phyloP scores from a whole-genome alignment of 257 asterid genomes.

The Lithospermum erythrorhizon region DNA sequence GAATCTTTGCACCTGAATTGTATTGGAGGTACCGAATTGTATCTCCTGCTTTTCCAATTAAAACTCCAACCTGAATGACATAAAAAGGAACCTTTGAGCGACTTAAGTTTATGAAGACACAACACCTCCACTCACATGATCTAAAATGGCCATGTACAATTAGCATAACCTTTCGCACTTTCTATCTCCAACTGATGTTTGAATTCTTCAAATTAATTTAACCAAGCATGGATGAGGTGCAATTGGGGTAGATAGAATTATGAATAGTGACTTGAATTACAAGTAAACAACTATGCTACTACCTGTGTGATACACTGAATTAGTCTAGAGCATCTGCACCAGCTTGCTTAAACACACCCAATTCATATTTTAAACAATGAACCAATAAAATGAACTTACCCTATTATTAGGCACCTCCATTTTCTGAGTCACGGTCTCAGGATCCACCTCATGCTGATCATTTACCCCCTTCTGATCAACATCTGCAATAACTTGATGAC shows the following conservation, averaged over 20 bases:
- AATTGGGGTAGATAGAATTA: no score
- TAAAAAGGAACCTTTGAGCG: constrained; percentile 5
- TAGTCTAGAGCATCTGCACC: background rate
- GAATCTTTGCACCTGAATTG: constrained; percentile 97
- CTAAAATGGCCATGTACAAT: background rate
- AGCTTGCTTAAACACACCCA: background rate
- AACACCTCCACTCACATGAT: background rate
- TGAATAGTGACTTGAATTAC: no score
- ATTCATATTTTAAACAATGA: background rate
- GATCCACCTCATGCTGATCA: constrained; percentile 22
- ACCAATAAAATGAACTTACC: constrained; percentile 26
- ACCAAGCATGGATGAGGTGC: no score
- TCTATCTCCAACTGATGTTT: background rate
- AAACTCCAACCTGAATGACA: constrained; percentile 70
- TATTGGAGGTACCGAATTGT: constrained; percentile 87
- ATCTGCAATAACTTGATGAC: constrained; percentile 29
- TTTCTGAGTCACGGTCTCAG: constrained; percentile 52
- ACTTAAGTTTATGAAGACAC: background rate
- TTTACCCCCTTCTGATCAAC: constrained; percentile 39
- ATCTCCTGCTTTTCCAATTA: constrained; percentile 95
- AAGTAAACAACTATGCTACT: no score
- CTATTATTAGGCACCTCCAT: constrained; percentile 90
- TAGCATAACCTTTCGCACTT: background rate
- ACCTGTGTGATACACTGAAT: no score
- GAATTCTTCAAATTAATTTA: background rate